Conservation (phyloP, 805 yeast species). For the Teunomyces panamensis region DNA sequence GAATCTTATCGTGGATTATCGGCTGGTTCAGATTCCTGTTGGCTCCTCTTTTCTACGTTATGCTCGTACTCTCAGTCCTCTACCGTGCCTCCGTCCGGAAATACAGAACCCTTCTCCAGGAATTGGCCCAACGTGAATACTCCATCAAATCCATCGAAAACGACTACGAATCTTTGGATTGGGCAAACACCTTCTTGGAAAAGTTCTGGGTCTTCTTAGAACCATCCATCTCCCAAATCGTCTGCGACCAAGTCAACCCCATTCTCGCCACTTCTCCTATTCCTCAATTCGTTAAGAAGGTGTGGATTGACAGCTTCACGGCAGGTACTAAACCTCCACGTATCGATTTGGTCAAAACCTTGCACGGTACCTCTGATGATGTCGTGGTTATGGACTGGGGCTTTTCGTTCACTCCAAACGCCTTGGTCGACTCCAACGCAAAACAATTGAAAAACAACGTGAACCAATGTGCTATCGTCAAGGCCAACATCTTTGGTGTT, state of each 20-base stretch:
- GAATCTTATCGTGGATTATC: slow-evolving; percentile 68
- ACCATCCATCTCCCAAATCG: slow-evolving; percentile 83
- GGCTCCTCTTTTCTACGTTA: slow-evolving; percentile 76
- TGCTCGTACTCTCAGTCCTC: slow-evolving; percentile 58
- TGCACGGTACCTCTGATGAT: slow-evolving; percentile 86
- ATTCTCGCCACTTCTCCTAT: slow-evolving; percentile 70
- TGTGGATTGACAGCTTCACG: slow-evolving; percentile 87
- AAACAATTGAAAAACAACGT: slow-evolving; percentile 83
- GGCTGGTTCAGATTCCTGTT: slow-evolving; percentile 77
- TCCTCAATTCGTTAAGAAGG: slow-evolving; percentile 78
- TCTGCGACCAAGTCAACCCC: slow-evolving; percentile 82
- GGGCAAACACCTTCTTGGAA: slow-evolving; percentile 86
- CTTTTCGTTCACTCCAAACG: slow-evolving; percentile 89
- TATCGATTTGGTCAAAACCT: slow-evolving; percentile 83
- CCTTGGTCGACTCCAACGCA: slow-evolving; percentile 75
- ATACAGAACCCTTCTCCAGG: slow-evolving; percentile 71
- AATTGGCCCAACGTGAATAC: slow-evolving; percentile 81
- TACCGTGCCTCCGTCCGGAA: slow-evolving; percentile 84
- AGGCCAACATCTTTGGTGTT: slow-evolving; percentile 78
- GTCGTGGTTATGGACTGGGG: slow-evolving; percentile 98
- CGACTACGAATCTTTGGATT: slow-evolving; percentile 92
- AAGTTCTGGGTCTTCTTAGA: slow-evolving; percentile 91
- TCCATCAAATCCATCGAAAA: slow-evolving; percentile 77
- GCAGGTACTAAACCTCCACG: slow-evolving; percentile 96
- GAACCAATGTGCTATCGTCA: slow-evolving; percentile 76